Conservation (phyloP, 345 rosid species). For the Eucalyptus albens region DNA sequence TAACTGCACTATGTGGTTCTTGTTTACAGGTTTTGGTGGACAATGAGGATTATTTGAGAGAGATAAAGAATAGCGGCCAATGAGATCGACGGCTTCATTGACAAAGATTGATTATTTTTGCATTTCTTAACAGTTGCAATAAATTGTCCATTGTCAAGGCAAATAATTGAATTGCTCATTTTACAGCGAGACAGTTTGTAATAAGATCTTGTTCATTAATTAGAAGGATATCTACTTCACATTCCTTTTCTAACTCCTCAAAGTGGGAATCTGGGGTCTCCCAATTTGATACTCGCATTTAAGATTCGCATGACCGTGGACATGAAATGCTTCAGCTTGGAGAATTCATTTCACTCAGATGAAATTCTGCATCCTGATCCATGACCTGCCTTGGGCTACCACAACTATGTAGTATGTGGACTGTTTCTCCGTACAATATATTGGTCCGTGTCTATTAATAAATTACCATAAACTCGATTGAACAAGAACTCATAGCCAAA, state of each 20-base stretch:
- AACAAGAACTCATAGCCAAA: neutral
- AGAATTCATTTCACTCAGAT: neutral
- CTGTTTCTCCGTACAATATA: neutral
- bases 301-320: neutral
- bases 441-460: neutral
- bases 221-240: neutral
- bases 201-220: neutral
- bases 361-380: neutral
- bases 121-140: neutral
- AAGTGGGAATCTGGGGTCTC: neutral
- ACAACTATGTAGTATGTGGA: neutral
- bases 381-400: neutral
- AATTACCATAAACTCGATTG: neutral
- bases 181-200: neutral
- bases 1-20: neutral
- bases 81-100: neutral
- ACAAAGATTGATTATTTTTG: neutral
- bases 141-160: neutral
- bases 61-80: neutral
- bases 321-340: neutral
- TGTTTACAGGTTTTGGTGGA: slow-evolving; percentile 25
- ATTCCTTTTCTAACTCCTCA: neutral
- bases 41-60: slow-evolving; percentile 24
- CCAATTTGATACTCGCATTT: neutral
- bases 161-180: neutral